phyloP scores from a whole-genome alignment of 164 flowering plant species.

The Tetrastigma voinierianum region DNA sequence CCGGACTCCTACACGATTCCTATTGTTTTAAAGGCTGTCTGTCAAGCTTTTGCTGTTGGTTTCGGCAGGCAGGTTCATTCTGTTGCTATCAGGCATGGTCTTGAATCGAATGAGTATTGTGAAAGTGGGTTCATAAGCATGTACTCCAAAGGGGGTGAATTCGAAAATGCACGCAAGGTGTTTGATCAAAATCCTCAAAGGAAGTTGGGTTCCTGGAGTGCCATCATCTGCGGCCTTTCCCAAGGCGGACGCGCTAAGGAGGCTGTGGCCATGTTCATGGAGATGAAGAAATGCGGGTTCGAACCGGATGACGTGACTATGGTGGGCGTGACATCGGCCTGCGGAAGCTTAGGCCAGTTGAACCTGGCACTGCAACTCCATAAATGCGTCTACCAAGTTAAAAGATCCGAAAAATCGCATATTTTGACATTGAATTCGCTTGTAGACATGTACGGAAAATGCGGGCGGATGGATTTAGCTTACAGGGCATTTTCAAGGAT shows the following conservation, averaged over 20 bases:
- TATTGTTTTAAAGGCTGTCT: slow-evolving; percentile 42
- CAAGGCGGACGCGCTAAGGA: slow-evolving; percentile 51
- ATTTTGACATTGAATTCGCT: slow-evolving; percentile 49
- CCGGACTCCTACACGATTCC: slow-evolving; percentile 67
- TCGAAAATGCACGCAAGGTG: slow-evolving; percentile 48
- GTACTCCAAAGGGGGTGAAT: slow-evolving; percentile 45
- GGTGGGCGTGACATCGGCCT: slow-evolving; percentile 61
- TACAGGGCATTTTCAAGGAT: slow-evolving; percentile 36
- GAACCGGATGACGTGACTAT: slow-evolving; percentile 62
- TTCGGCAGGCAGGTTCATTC: slow-evolving; percentile 45
- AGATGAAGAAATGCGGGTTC: slow-evolving; percentile 42
- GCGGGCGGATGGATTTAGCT: slow-evolving; percentile 64
- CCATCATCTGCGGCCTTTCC: slow-evolving; percentile 51
- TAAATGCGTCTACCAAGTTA: slow-evolving; percentile 51
- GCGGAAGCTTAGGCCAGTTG: slow-evolving; percentile 60
- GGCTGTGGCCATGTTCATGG: slow-evolving; percentile 39
- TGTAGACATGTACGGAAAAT: slow-evolving; percentile 71
- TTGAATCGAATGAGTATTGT: slow-evolving; percentile 43
- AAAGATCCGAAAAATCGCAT: slow-evolving; percentile 28
- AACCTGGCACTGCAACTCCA: slow-evolving; percentile 59
- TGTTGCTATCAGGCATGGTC: slow-evolving; percentile 31
- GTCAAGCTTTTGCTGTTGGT: slow-evolving; percentile 24
- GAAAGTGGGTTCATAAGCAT: slow-evolving; percentile 60
- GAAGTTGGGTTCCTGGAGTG: slow-evolving; percentile 70
- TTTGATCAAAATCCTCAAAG: slow-evolving; percentile 53